Evolutionary conservation across 305 asterid species (phyloP).

Genomic region (Salvia sclarea): DNA sequence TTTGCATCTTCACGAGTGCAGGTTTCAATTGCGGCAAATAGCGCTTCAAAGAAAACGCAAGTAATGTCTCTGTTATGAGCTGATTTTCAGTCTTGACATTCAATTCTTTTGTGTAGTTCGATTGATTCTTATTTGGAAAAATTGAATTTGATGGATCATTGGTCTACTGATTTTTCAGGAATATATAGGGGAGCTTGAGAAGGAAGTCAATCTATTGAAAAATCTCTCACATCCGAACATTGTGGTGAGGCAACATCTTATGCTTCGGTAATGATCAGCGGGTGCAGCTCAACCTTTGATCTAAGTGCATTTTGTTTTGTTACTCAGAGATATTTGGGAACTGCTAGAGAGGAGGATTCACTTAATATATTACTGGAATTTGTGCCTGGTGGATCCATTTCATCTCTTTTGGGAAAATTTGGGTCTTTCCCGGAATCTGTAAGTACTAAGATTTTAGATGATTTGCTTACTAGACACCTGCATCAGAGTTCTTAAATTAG

Average conservation of each 20-base stretch:
- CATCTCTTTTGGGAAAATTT: conserved; percentile 93
- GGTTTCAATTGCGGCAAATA: conserved; percentile 80
- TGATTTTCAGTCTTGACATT: conserved; percentile 21
- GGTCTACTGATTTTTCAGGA: conserved; percentile 41
- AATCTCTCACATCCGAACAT: conserved; percentile 98
- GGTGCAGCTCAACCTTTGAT: conserved; percentile 5
- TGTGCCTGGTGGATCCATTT: conserved; percentile 98
- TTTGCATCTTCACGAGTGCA: conserved; percentile 35
- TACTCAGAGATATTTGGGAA: conserved; percentile 89
- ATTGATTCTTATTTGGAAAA: background rate
- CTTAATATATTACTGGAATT: conserved; percentile 87
- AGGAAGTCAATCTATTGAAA: conserved; percentile 87
- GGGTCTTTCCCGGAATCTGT: conserved; percentile 98
- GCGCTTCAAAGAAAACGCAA: conserved; percentile 79
- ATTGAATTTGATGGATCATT: conserved; percentile 26
- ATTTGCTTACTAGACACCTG: background rate
- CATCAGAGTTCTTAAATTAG: conserved; percentile 9
- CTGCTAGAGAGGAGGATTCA: conserved; percentile 91
- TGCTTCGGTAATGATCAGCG: conserved; percentile 15
- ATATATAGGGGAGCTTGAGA: conserved; percentile 52
- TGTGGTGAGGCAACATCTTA: conserved; percentile 59
- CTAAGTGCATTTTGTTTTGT: conserved; percentile 25
- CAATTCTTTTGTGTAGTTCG: background rate
- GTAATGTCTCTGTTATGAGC: conserved; percentile 47
- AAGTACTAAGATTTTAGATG: conserved; percentile 39